Evolutionary conservation across 345 rosid genomes (phyloP), one percentile per base, ranked within the genome.

Genomic region (Populus davidiana): DNA sequence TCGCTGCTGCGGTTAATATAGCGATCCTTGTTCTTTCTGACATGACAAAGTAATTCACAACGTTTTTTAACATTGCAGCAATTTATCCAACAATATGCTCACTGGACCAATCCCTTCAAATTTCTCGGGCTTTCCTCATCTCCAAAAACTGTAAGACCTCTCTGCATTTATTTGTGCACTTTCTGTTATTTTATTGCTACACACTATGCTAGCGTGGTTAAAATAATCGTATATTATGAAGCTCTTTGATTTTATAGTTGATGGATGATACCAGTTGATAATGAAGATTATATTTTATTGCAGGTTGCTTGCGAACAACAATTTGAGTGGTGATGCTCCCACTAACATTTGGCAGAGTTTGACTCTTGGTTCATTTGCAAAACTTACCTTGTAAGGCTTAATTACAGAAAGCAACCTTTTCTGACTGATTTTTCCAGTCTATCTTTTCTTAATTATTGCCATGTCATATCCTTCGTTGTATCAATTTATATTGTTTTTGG

Each of bases 51-150:
- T 47, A 47, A 4, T 14, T 47, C 52, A 47, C 52, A 43, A 36
- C 13, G 52, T 39, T 79, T 76, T 36, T 64, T 2, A 70, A 44
- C 50, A 73, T 47, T 81, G 82, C 90, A 92, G 96, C 63, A 79
- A 86, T 70, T 79, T 92, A 52, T 86, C 91, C 74, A 61, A 86
- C 69, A 90, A 92, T 75, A 61, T 31, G 64, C 89, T 90, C 31
- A 85, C 35, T 29, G 91, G 96, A 73, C 49, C 90, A 21, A 87
- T 91, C 49, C 90, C 94, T 61, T 75, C 84, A 27, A 83, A 73
- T 17, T 89, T 89, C 72, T 84, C 94, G 38, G 89, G 85, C 83
- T 87, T 90, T 69, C 86, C 85, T 72, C 41, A 2, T 21, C 90
- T 90, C 69, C 96, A 91, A 74, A 85, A 61, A 83, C 76, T 90